Base-by-base conservation (phyloP, 2,329 filamentous ascomycete genomes). In the Fusarium sp. region DNA sequence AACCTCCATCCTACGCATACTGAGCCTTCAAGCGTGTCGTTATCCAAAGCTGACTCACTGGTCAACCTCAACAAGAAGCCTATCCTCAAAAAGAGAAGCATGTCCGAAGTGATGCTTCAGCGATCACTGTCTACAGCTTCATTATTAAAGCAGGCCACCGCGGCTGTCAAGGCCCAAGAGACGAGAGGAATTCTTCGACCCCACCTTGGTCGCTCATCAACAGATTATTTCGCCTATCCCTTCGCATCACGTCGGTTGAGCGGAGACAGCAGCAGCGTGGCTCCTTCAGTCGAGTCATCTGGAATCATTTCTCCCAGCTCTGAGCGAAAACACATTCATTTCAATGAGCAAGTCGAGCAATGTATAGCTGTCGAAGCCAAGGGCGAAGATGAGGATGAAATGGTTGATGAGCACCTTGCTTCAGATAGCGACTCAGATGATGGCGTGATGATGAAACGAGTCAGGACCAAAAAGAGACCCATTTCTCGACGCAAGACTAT, bases 61-160 rank as follows among this genome's bases (percentile, higher is more conserved):
- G 83, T 92, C 72, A 89, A 90, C 54, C 58, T 83, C 25, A 85
- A 80, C 73, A 94, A 95, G 83, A 97, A 97, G 83, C 94, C 95
- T 4, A 98, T 98, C 66, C 83, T 99, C 66, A 98, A 98, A 84
- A 98, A 98, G 86, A 90, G 95, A 73, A 97, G 94, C 81, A 95
- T 97, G 87, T 98, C 95, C 0, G 95, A 98, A 81, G 89, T 97
- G 45, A 97, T 98, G 90, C 88, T 98, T 14, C 94, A 97, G 80
- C 89, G 92, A 70, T 98, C 95, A 0, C 82, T 98, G 12, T 97
- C 95, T 3, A 91, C 94, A 3, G 95, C 95, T 5, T 97, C 95
- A 10, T 86, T 98, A 21, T 84, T 98, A 23, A 95, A 97, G 82
- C 94, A 97, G 82, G 95, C 94, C 11, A 93, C 94, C 2, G 94